These are phyloP conservation scores for Clausena lansium DNA, from an alignment of 345 rosid species.

Conservation along the genomic window DNA sequence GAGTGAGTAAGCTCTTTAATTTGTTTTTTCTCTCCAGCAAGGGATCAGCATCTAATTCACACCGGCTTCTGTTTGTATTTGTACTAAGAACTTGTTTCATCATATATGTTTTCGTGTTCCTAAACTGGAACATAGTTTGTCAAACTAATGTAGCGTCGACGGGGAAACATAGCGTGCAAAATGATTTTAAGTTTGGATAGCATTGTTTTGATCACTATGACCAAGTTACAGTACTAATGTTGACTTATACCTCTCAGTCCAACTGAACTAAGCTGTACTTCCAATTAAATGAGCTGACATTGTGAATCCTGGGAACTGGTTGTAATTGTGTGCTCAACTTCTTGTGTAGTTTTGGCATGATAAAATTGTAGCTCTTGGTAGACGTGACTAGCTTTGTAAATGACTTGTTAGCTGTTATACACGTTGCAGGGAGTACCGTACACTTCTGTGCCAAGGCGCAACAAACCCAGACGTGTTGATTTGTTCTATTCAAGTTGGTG, in stretches of 20 bases:
- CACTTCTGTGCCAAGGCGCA: constrained; percentile 66
- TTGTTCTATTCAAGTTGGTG: constrained; percentile 95
- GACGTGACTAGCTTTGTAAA: background rate
- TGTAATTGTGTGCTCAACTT: background rate
- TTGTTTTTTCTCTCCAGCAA: background rate
- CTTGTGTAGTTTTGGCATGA: background rate
- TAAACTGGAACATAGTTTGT: background rate
- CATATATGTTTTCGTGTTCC: background rate
- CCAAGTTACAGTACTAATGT: background rate
- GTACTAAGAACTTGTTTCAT: background rate
- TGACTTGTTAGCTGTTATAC: constrained; percentile 12
- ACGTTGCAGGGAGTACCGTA: constrained; percentile 69
- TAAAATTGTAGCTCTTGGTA: background rate
- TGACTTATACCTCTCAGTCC: background rate
- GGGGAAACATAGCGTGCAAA: background rate
- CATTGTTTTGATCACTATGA: background rate
- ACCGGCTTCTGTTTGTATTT: background rate
- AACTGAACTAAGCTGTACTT: background rate
- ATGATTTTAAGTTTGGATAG: background rate
- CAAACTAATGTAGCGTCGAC: background rate
- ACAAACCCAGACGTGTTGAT: constrained; percentile 88
- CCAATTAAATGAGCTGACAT: background rate
- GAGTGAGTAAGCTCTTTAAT: background rate
- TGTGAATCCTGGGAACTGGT: background rate
- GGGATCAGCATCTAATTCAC: background rate